Percentiles rank a stretch among this genome's conserved stretches.
Evolutionary conservation across 1,284 basidiomycete genomes (phyloP).

Genomic region (Puccinia horiana): DNA sequence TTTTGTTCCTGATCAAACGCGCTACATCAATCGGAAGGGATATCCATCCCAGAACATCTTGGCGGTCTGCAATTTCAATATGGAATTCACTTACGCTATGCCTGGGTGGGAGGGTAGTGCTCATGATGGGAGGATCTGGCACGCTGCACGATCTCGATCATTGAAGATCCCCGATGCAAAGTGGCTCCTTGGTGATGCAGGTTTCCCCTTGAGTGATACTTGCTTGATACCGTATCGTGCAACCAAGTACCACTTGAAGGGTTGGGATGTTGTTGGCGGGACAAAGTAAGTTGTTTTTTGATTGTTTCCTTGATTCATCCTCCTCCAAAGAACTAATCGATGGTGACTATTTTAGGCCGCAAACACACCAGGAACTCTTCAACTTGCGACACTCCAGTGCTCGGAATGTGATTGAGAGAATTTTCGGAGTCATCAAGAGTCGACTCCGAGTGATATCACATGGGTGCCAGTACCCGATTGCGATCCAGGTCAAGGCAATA

Average conservation of each 20-base stretch:
- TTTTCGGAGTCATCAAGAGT: conserved; percentile 50
- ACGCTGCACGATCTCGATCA: background rate
- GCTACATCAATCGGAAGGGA: background rate
- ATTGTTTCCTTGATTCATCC: background rate
- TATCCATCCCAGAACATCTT: conserved; percentile 24
- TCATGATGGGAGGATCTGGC: conserved; percentile 5
- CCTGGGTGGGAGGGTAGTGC: conserved; percentile 29
- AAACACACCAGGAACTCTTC: conserved; percentile 50
- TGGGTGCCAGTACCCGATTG: background rate
- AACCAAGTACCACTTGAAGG: conserved; percentile 9
- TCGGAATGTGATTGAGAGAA: conserved; percentile 49
- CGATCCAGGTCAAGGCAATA: background rate
- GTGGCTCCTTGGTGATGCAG: background rate
- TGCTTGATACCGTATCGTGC: conserved; percentile 6
- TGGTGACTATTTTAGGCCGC: conserved; percentile 6
- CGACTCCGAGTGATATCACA: background rate
- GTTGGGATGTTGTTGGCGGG: conserved; percentile 1
- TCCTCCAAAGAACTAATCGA: background rate
- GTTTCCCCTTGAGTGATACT: conserved; percentile 3
- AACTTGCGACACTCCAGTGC: conserved; percentile 50
- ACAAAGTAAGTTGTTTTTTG: background rate
- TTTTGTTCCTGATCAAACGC: background rate
- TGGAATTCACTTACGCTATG: conserved; percentile 25
- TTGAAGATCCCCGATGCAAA: conserved; percentile 2
- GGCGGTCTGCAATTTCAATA: conserved; percentile 17